Percentiles rank a stretch among this genome's conserved stretches.
Evolutionary conservation across 2,329 filamentous ascomycete species (phyloP).

Genomic region (Simplicillium sp.): DNA sequence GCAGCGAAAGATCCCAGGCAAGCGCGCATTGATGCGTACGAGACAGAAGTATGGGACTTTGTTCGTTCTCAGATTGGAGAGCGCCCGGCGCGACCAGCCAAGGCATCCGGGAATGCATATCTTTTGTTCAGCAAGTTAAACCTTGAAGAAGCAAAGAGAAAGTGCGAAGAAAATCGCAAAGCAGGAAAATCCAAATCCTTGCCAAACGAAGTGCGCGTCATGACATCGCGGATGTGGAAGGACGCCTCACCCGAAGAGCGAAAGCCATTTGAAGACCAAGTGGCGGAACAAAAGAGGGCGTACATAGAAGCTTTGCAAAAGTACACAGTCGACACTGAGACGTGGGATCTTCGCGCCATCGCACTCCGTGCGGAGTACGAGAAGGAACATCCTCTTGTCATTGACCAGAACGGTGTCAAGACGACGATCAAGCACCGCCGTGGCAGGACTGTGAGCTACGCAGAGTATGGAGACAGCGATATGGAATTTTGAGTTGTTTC

Average conservation of each 20-base stretch:
- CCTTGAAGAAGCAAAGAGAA: slow-evolving; percentile 51
- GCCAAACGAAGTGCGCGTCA: slow-evolving; percentile 75
- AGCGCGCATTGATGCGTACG: slow-evolving; percentile 46
- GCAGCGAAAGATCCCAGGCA: slow-evolving; percentile 37
- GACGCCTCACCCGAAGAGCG: slow-evolving; percentile 61
- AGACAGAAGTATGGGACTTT: slow-evolving; percentile 41
- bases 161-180: slow-evolving; percentile 55
- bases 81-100: slow-evolving; percentile 60
- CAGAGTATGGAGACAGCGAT: slow-evolving; percentile 21
- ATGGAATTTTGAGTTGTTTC: slow-evolving; percentile 9
- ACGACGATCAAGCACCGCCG: slow-evolving; percentile 20
- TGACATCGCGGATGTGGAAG: slow-evolving; percentile 87
- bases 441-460: slow-evolving; percentile 27
- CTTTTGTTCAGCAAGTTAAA: slow-evolving; percentile 77
- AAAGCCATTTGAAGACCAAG: slow-evolving; percentile 68
- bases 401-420: slow-evolving; percentile 12
- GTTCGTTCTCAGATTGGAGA: slow-evolving; percentile 57
- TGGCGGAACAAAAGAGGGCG: slow-evolving; percentile 57
- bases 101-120: slow-evolving; percentile 76
- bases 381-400: slow-evolving; percentile 36
- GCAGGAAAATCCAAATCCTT: slow-evolving; percentile 54
- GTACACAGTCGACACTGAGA: slow-evolving; percentile 51
- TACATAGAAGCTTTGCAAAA: slow-evolving; percentile 49
- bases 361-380: slow-evolving; percentile 44
- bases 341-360: slow-evolving; percentile 63